These are phyloP conservation scores for Suillus placidus DNA, from an alignment of 768 basidiomycete species.

Conservation along the genomic window DNA sequence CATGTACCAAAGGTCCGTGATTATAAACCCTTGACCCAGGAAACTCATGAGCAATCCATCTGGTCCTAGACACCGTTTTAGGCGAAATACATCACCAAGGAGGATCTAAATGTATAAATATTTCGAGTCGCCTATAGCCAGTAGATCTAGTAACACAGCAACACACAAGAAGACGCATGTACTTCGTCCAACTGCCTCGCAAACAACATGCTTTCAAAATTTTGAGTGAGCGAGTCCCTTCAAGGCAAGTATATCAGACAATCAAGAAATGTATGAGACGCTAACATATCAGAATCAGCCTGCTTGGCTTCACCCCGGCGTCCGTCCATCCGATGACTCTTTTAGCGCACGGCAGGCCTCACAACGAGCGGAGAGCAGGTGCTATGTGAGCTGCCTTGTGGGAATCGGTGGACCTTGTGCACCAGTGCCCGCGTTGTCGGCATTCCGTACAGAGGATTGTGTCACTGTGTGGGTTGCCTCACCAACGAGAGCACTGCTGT, in stretches of 20 bases:
- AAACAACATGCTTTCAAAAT: neutral
- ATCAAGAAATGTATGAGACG: neutral
- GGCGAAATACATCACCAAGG: too few relatives aligned
- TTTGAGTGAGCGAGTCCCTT: neutral
- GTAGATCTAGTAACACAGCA: too few relatives aligned
- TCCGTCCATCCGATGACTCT: neutral
- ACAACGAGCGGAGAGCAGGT: conserved; percentile 36
- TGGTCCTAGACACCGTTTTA: too few relatives aligned
- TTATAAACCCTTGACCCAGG: too few relatives aligned
- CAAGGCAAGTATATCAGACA: neutral
- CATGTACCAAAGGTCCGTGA: too few relatives aligned
- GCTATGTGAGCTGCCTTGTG: conserved; percentile 31
- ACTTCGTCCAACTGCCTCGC: neutral
- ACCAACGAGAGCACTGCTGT: neutral
- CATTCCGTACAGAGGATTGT: neutral
- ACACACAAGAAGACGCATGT: too few relatives aligned
- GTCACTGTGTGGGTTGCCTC: neutral
- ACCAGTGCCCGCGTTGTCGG: neutral
- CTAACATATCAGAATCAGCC: neutral
- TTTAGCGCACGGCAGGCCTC: conserved; percentile 18
- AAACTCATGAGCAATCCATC: too few relatives aligned
- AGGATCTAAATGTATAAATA: too few relatives aligned
- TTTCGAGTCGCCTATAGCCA: too few relatives aligned
- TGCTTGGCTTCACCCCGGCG: neutral
- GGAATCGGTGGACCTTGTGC: conserved; percentile 19